phyloP scores from a whole-genome alignment of 768 basidiomycete species.

The Guyanaporus albipodus region DNA sequence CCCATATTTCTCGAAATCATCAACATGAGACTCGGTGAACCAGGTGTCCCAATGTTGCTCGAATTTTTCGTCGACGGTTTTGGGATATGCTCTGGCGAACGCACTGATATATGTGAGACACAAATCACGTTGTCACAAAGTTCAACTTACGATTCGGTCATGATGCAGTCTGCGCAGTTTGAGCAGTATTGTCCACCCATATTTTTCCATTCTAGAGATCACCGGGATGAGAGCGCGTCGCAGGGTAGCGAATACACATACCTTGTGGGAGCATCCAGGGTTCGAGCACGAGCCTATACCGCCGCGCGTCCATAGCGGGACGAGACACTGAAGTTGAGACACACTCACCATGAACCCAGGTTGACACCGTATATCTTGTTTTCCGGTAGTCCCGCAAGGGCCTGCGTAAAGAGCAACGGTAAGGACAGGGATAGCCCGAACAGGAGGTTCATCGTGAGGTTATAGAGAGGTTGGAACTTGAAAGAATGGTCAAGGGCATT shows the following conservation, averaged over 20 bases:
- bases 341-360: slow-evolving; percentile 56
- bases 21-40: slow-evolving; percentile 64
- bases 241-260: slow-evolving; percentile 14
- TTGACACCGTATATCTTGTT: slow-evolving; percentile 69
- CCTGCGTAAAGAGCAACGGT: slow-evolving; percentile 13
- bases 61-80: slow-evolving; percentile 55
- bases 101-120: slow-evolving; percentile 36
- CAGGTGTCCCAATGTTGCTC: slow-evolving; percentile 68
- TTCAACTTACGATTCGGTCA: slow-evolving; percentile 55
- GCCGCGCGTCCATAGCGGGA: slow-evolving; percentile 1
- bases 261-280: slow-evolving; percentile 81
- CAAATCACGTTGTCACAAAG: too few species aligned
- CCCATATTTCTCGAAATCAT: slow-evolving; percentile 46
- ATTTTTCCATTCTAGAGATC: slow-evolving; percentile 52
- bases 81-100: slow-evolving; percentile 56
- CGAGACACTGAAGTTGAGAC: not conserved
- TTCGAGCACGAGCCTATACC: slow-evolving; percentile 66
- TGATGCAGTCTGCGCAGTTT: slow-evolving; percentile 61
- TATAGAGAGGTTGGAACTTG: not conserved
- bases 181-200: slow-evolving; percentile 70
- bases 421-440: slow-evolving; percentile 14
- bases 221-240: not conserved
- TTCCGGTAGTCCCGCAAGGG: slow-evolving; percentile 19
- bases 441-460: slow-evolving; percentile 18
- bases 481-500: not conserved